Percentiles rank a stretch among this genome's conserved stretches.
Conservation (phyloP, 2,329 filamentous ascomycete genomes). For the Cercospora sesami region DNA sequence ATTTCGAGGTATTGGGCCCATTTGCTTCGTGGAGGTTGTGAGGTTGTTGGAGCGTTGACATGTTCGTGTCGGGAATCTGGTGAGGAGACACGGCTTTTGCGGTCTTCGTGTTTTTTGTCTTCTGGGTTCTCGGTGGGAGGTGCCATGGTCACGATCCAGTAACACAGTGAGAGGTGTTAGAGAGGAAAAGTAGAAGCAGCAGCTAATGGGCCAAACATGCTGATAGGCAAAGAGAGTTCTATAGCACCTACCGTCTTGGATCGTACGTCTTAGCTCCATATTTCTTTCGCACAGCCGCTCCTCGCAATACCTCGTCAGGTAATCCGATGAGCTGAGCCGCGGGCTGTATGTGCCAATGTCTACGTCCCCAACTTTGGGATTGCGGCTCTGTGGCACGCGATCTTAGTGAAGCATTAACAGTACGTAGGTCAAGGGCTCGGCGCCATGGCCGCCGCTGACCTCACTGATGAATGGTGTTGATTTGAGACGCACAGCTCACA, state of each 20-base stretch:
- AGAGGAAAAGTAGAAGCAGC: background rate
- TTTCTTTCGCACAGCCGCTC: background rate
- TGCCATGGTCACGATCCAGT: background rate
- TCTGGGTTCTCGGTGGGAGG: background rate
- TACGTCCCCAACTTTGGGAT: background rate
- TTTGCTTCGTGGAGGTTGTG: background rate
- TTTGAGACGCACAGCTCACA: no score
- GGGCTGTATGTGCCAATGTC: background rate
- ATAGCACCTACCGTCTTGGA: background rate
- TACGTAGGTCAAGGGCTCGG: conserved; percentile 8
- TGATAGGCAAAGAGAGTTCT: background rate
- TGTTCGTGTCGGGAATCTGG: background rate
- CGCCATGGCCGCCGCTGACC: conserved; percentile 1
- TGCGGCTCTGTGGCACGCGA: background rate
- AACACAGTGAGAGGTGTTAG: background rate
- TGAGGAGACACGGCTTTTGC: background rate
- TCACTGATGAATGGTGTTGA: background rate
- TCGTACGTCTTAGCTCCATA: background rate
- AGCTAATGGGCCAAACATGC: background rate
- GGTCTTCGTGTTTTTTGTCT: conserved; percentile 1
- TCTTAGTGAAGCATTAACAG: background rate
- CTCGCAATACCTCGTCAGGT: background rate
- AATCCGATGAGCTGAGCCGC: background rate
- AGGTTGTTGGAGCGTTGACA: background rate
- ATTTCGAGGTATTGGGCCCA: background rate